phyloP scores from a whole-genome alignment of 2,329 filamentous ascomycete species.

The Elsinoe batatas region DNA sequence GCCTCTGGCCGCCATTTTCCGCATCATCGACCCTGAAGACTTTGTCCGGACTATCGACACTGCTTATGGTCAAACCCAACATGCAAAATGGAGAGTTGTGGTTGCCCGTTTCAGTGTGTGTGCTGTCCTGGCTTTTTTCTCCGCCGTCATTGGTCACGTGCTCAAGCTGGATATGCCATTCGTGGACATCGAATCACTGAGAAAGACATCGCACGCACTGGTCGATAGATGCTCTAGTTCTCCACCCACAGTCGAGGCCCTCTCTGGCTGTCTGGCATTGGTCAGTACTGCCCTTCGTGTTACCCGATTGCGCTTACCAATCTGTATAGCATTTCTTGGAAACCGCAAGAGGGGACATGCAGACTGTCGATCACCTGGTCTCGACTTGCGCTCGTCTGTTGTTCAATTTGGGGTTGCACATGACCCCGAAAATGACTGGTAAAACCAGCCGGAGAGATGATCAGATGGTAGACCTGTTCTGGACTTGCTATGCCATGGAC shows the following conservation, averaged over 20 bases:
- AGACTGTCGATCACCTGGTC: background rate
- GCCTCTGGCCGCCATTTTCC: background rate
- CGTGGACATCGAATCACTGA: background rate
- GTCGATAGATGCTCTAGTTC: background rate
- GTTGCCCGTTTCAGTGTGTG: background rate
- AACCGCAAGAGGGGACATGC: background rate
- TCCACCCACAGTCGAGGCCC: background rate
- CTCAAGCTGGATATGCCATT: background rate
- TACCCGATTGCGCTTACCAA: background rate
- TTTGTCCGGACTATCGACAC: background rate
- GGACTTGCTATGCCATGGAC: conserved; percentile 46
- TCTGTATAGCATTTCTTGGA: conserved; percentile 4
- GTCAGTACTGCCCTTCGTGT: background rate
- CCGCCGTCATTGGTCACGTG: background rate
- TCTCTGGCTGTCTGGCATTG: background rate
- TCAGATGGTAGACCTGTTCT: conserved; percentile 39
- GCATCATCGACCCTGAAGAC: background rate
- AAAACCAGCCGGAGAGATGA: conserved; percentile 16
- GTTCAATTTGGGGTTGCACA: background rate
- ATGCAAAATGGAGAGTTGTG: background rate
- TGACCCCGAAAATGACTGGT: conserved; percentile 20
- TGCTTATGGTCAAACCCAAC: background rate
- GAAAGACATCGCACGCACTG: background rate
- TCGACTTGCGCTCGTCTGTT: background rate
- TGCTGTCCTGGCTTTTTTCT: background rate